These are phyloP conservation scores for Mycena latifolia DNA, from an alignment of 768 basidiomycete species.

Conservation along the genomic window DNA sequence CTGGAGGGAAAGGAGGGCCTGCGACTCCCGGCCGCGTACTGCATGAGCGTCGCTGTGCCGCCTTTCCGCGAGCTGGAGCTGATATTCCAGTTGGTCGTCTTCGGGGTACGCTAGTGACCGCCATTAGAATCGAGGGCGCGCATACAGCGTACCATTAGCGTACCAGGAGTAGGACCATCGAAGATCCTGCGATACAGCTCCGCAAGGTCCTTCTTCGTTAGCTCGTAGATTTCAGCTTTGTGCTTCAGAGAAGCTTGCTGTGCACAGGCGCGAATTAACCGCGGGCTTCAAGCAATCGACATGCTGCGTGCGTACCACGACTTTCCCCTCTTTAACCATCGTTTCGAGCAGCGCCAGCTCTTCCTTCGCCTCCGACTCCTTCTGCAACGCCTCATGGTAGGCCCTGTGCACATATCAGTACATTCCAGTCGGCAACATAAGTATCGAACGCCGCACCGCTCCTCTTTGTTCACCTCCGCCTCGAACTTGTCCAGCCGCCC, in stretches of 20 bases:
- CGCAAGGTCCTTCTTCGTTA: slow-evolving; percentile 50
- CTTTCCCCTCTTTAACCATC: slow-evolving; percentile 50
- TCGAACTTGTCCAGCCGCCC: slow-evolving; percentile 58
- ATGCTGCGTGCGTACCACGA: slow-evolving; percentile 49
- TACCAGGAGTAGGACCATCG: slow-evolving; percentile 58
- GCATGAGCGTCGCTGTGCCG: slow-evolving; percentile 52
- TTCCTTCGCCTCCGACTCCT: slow-evolving; percentile 54
- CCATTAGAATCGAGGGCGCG: background rate
- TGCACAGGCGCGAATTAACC: too few relatives aligned
- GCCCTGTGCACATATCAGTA: slow-evolving; percentile 46
- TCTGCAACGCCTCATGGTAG: slow-evolving; percentile 59
- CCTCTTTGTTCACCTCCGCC: slow-evolving; percentile 58
- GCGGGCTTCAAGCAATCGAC: too few relatives aligned
- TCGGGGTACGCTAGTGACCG: slow-evolving; percentile 53
- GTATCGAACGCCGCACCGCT: slow-evolving; percentile 47
- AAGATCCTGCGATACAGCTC: slow-evolving; percentile 56
- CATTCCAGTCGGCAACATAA: background rate
- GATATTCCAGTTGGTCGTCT: slow-evolving; percentile 57
- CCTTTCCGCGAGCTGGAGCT: slow-evolving; percentile 46
- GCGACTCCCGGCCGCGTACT: slow-evolving; percentile 53
- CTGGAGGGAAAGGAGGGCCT: slow-evolving; percentile 53
- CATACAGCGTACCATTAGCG: slow-evolving; percentile 4
- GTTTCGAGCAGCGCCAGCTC: slow-evolving; percentile 45
- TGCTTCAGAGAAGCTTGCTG: too few relatives aligned
- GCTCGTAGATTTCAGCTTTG: slow-evolving; percentile 46